phyloP scores from a whole-genome alignment of 208 protist genomes.

The Wallacemonas sp. region DNA sequence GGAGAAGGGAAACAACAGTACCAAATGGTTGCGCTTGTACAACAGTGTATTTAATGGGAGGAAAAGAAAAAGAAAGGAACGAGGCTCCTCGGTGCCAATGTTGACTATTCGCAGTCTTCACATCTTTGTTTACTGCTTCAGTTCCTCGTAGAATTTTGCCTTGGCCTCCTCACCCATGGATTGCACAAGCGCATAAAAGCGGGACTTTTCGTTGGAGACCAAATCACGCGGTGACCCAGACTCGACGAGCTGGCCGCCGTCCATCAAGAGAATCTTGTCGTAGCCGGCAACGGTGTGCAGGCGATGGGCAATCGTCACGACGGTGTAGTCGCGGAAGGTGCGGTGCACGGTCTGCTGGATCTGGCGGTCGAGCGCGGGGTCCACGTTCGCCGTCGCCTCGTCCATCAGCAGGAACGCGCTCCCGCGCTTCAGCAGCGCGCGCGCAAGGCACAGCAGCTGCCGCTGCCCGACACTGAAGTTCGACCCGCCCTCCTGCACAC shows the following conservation, averaged over 20 bases:
- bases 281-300: slow-evolving; percentile 71
- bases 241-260: slow-evolving; percentile 25
- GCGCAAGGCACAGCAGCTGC: slow-evolving; percentile 74
- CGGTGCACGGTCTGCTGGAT: slow-evolving; percentile 56
- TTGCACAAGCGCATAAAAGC: not conserved
- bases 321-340: slow-evolving; percentile 54
- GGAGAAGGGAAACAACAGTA: slow-evolving; percentile 12
- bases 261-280: slow-evolving; percentile 69
- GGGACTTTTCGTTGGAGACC: not conserved
- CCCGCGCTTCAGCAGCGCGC: slow-evolving; percentile 57
- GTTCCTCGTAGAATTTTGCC: not conserved
- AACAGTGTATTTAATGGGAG: too few species aligned
- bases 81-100: not conserved
- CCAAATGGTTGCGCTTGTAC: too few species aligned
- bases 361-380: slow-evolving; percentile 48
- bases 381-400: slow-evolving; percentile 75
- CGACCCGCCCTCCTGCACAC: slow-evolving; percentile 55
- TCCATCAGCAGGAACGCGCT: slow-evolving; percentile 77
- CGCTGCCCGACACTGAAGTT: slow-evolving; percentile 81
- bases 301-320: slow-evolving; percentile 72
- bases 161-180: not conserved
- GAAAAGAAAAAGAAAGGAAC: slow-evolving; percentile 12
- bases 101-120: not conserved
- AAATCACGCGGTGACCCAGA: slow-evolving; percentile 1
- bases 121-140: not conserved